Evolutionary conservation across 352 stramenopile species (phyloP).

Genomic region (Thraustotheca clavata): DNA sequence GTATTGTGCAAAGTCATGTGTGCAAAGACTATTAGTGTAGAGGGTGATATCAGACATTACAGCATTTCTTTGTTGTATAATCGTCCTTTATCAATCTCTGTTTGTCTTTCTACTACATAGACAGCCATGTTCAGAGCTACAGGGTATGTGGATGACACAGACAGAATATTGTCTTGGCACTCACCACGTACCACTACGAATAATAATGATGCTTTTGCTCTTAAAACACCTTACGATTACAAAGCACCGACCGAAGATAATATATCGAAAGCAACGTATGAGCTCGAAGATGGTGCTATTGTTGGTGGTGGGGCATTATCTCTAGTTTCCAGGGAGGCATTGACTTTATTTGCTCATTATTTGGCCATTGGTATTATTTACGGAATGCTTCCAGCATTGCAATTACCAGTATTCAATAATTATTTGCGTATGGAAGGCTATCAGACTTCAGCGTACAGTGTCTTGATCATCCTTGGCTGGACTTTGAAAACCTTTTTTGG

Average conservation of each 20-base stretch:
- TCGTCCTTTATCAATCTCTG: too few species aligned
- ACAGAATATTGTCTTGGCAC: too few species aligned
- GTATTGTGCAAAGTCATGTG: too few species aligned
- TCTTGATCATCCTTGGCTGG: slow-evolving; percentile 45
- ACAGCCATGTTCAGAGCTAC: too few species aligned
- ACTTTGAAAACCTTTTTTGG: slow-evolving; percentile 54
- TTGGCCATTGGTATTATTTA: slow-evolving; percentile 37
- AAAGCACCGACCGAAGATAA: not conserved
- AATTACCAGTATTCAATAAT: slow-evolving; percentile 39
- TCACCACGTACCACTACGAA: too few species aligned
- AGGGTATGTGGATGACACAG: too few species aligned
- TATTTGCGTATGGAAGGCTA: slow-evolving; percentile 45
- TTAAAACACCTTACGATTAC: too few species aligned
- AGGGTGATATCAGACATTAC: too few species aligned
- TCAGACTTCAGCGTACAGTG: slow-evolving; percentile 30
- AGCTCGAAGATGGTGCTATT: slow-evolving; percentile 34
- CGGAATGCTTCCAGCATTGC: slow-evolving; percentile 34
- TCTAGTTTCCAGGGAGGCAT: slow-evolving; percentile 30
- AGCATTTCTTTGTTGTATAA: too few species aligned
- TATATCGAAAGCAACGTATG: not conserved
- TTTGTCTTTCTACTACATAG: too few species aligned
- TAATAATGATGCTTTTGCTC: too few species aligned
- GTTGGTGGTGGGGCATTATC: slow-evolving; percentile 33
- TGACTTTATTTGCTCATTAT: slow-evolving; percentile 37
- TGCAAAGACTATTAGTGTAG: too few species aligned